A percentile compares a stretch with the other conserved stretches of the same genome.
Evolutionary conservation across 352 stramenopile species (phyloP).

Genomic region (Paralagenidium karlingii): DNA sequence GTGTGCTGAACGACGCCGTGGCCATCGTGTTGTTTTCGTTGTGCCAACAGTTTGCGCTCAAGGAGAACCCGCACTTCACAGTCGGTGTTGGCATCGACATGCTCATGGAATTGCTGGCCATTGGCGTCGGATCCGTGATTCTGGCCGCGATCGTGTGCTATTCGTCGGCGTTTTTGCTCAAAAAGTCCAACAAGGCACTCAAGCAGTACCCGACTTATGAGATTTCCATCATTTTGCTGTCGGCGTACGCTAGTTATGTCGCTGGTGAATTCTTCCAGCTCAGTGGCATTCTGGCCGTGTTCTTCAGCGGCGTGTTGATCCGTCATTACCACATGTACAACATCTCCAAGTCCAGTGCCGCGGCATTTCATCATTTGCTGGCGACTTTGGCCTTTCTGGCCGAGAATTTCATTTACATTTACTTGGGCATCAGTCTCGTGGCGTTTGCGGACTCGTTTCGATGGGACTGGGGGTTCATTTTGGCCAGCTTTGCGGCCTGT

Average conservation of each 20-base stretch:
- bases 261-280: constrained; percentile 44
- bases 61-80: constrained; percentile 26
- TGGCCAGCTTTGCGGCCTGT: constrained; percentile 24
- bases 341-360: constrained; percentile 36
- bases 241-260: constrained; percentile 62
- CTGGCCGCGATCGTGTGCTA: constrained; percentile 32
- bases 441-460: constrained; percentile 39
- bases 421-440: constrained; percentile 58
- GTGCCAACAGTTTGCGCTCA: constrained; percentile 48
- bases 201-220: constrained; percentile 50
- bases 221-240: constrained; percentile 65
- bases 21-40: constrained; percentile 18
- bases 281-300: constrained; percentile 84
- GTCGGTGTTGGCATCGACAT: constrained; percentile 15
- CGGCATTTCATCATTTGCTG: constrained; percentile 47
- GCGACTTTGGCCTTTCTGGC: constrained; percentile 46
- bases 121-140: constrained; percentile 29
- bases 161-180: constrained; percentile 31
- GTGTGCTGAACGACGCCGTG: constrained; percentile 76
- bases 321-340: constrained; percentile 65
- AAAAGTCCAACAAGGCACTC: constrained; percentile 22
- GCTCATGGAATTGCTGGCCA: constrained; percentile 17
- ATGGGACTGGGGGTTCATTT: constrained; percentile 56
- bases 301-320: constrained; percentile 83
- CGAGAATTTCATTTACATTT: constrained; percentile 66